Conservation (phyloP, 75 land plant genomes). For the Pseudotsuga menziesii region DNA sequence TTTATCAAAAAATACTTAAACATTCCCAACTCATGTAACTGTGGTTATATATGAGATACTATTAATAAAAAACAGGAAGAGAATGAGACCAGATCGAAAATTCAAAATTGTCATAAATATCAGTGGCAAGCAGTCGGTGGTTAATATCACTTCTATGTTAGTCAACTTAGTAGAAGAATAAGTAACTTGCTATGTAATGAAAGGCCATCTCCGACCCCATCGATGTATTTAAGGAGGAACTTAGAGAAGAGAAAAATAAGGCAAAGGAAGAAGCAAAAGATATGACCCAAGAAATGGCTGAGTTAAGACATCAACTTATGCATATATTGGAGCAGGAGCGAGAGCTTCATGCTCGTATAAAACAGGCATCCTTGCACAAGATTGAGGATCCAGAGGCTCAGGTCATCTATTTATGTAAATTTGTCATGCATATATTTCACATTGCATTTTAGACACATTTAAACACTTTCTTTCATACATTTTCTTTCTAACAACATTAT, state of each 20-base stretch:
- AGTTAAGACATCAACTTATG: constrained; percentile 75
- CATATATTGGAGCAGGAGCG: constrained; percentile 78
- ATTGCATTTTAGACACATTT: neutral
- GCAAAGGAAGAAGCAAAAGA: constrained; percentile 96
- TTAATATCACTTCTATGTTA: too few species aligned
- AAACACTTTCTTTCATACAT: neutral
- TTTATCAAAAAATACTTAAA: too few species aligned
- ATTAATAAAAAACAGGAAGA: too few species aligned
- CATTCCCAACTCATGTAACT: too few species aligned
- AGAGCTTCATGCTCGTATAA: constrained; percentile 71
- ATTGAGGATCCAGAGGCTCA: constrained; percentile 74
- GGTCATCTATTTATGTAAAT: constrained; percentile 18
- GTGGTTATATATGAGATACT: too few species aligned
- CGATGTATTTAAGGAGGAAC: constrained; percentile 46
- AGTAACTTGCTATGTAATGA: neutral
- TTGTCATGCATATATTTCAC: neutral
- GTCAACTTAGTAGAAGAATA: neutral
- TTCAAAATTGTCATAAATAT: too few species aligned
- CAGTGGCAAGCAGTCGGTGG: too few species aligned
- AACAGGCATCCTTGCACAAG: constrained; percentile 73
- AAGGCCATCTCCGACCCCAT: neutral
- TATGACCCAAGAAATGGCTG: constrained; percentile 95
- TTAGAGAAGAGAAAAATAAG: constrained; percentile 62
- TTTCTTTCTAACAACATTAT: neutral
- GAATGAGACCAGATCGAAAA: too few species aligned